Conservation (phyloP, 129 eudicot genomes). For the Mikania micrantha region DNA sequence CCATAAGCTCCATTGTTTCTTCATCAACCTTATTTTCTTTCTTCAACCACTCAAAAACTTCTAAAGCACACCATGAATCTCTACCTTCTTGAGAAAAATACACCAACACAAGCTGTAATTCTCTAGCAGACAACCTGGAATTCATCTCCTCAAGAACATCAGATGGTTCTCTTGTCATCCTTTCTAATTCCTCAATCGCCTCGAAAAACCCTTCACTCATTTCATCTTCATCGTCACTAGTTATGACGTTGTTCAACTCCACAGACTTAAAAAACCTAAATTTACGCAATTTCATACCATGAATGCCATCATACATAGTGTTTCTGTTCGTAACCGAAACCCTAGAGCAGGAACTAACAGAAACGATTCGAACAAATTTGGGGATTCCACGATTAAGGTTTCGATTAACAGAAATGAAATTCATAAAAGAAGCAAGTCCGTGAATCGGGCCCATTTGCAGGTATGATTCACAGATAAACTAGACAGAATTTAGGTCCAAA, state of each 20-base stretch:
- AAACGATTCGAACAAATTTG: not conserved
- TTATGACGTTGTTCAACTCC: constrained; percentile 49
- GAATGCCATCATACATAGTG: constrained; percentile 8
- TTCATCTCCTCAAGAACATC: constrained; percentile 91
- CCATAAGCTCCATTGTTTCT: constrained; percentile 97
- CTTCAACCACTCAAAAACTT: constrained; percentile 90
- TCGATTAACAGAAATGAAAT: constrained; percentile 9
- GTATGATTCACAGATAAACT: not conserved
- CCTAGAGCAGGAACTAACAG: constrained; percentile 29
- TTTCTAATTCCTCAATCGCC: constrained; percentile 83
- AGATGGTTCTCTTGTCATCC: constrained; percentile 85
- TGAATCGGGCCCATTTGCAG: constrained; percentile 27
- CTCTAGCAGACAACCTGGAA: constrained; percentile 56
- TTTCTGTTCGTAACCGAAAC: constrained; percentile 22
- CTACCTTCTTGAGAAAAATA: constrained; percentile 93
- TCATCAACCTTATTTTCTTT: constrained; percentile 88
- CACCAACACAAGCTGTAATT: constrained; percentile 80
- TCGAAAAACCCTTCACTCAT: constrained; percentile 90
- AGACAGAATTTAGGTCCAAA: not conserved
- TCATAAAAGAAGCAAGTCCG: constrained; percentile 24
- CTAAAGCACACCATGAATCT: constrained; percentile 92
- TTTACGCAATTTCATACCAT: constrained; percentile 13
- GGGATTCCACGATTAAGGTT: not conserved
- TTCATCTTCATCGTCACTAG: constrained; percentile 75
- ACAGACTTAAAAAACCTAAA: constrained; percentile 47